Evolutionary conservation across 176 grass and related monocot species (phyloP).

Genomic region (Avena sativa): DNA sequence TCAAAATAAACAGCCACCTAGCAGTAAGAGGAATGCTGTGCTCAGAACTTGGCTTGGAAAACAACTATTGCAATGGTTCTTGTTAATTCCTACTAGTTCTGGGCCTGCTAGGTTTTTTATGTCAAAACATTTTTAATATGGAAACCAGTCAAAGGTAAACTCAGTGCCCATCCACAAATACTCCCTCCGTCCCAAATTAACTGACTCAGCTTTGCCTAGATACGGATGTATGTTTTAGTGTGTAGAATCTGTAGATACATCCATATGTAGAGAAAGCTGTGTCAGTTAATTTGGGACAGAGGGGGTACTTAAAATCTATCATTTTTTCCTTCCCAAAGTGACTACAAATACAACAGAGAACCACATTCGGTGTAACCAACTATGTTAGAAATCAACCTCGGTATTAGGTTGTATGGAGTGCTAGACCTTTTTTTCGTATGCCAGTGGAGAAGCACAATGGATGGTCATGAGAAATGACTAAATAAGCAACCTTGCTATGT

Average conservation of each 20-base stretch:
- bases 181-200: too few species aligned
- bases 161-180: background rate
- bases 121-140: conserved; percentile 1
- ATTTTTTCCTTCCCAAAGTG: background rate
- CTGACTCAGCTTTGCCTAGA: too few species aligned
- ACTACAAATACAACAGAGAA: conserved; percentile 16
- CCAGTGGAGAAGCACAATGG: conserved; percentile 16
- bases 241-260: too few species aligned
- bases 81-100: background rate
- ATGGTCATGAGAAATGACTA: background rate
- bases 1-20: conserved; percentile 26
- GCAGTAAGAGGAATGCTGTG: conserved; percentile 16
- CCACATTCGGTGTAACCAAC: background rate
- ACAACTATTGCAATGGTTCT: conserved; percentile 19
- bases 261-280: too few species aligned
- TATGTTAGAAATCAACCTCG: background rate
- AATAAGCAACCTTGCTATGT: conserved; percentile 33
- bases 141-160: conserved; percentile 10
- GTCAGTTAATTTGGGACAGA: too few species aligned
- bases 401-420: conserved; percentile 6
- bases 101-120: background rate
- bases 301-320: background rate
- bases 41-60: background rate
- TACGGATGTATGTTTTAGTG: too few species aligned
- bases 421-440: background rate